Percentiles rank a stretch among this genome's conserved stretches.
Evolutionary conservation across 148 eudicot genomes (phyloP).

Genomic region (Bassia scoparia): DNA sequence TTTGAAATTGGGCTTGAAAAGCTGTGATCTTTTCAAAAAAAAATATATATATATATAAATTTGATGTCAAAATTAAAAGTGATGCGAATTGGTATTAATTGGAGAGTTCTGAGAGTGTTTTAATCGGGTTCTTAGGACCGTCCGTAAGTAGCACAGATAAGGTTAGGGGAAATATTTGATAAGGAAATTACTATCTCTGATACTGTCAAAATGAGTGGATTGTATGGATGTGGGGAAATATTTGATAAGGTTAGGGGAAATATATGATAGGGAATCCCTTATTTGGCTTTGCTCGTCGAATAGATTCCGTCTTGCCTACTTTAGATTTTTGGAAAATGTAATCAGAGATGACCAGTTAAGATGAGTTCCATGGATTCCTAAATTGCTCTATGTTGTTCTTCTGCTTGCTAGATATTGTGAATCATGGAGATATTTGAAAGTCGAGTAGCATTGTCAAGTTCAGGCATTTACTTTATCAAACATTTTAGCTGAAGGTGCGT

Average conservation of each 20-base stretch:
- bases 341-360: background rate
- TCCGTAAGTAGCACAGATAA: background rate
- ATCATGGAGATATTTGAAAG: background rate
- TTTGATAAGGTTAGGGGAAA: background rate
- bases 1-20: background rate
- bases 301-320: background rate
- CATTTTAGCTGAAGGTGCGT: slow-evolving; percentile 31
- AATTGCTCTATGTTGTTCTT: background rate
- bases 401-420: slow-evolving; percentile 2
- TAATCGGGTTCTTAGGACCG: too few species aligned
- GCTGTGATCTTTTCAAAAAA: background rate
- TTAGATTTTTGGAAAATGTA: too few species aligned
- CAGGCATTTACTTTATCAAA: slow-evolving; percentile 4
- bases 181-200: background rate
- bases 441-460: slow-evolving; percentile 1
- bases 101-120: too few species aligned
- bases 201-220: background rate
- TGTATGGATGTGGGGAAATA: too few species aligned
- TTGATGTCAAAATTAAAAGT: background rate
- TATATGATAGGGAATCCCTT: background rate
- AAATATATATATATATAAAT: too few species aligned
- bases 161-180: background rate
- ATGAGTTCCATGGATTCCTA: background rate
- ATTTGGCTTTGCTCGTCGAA: background rate
- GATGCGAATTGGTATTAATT: too few species aligned